These are phyloP conservation scores for Speleostelium caveatum DNA, from an alignment of 78 protist species.

Conservation along the genomic window DNA sequence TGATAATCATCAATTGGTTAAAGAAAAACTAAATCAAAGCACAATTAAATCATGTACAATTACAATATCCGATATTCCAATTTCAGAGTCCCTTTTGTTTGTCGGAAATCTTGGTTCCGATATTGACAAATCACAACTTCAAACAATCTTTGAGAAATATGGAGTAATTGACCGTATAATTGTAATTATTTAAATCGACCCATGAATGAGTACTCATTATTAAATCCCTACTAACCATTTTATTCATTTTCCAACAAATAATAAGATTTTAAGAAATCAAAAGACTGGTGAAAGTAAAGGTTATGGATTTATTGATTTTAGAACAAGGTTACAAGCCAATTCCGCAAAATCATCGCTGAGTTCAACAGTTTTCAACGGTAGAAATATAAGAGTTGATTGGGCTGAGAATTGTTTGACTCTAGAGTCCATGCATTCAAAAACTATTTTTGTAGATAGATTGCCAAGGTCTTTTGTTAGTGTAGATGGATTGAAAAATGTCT, in stretches of 20 bases:
- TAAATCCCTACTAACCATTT: too few species aligned
- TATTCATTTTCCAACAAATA: too few species aligned
- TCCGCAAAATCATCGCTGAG: constrained; percentile 61
- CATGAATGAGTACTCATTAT: too few species aligned
- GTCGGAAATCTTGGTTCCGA: constrained; percentile 69
- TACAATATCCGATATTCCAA: constrained; percentile 18
- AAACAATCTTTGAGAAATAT: constrained; percentile 72
- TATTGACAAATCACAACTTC: constrained; percentile 11
- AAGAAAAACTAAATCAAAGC: constrained; percentile 36
- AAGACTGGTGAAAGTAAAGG: constrained; percentile 68
- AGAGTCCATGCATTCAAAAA: constrained; percentile 45
- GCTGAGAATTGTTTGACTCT: constrained; percentile 48
- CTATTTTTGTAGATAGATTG: constrained; percentile 61
- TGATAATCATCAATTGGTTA: constrained; percentile 12
- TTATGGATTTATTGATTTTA: constrained; percentile 66
- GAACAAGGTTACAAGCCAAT: constrained; percentile 66
- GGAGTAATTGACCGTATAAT: constrained; percentile 60
- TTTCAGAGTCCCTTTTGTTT: constrained; percentile 28
- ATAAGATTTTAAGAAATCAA: too few species aligned
- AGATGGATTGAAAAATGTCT: constrained; percentile 24
- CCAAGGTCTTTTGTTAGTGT: constrained; percentile 26
- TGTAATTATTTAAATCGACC: neutral
- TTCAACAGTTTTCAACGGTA: constrained; percentile 25
- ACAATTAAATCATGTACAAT: constrained; percentile 59
- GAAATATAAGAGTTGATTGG: constrained; percentile 71